Conservation (phyloP, 768 basidiomycete species). For the Suillus occidentalis region DNA sequence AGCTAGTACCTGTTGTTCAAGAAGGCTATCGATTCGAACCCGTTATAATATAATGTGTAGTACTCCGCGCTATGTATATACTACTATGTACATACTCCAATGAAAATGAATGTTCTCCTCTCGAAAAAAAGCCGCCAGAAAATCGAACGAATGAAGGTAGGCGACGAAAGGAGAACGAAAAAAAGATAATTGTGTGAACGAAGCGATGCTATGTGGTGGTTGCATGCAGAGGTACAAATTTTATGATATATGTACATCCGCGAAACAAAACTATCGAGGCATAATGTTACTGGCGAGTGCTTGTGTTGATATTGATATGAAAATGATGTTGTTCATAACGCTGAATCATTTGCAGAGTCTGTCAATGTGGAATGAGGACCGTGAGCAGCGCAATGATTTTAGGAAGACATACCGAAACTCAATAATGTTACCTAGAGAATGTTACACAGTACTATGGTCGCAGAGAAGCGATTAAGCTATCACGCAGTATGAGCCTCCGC, state of each 20-base stretch:
- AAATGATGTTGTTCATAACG: background rate
- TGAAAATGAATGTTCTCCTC: background rate
- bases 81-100: background rate
- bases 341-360: constrained; percentile 1
- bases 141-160: background rate
- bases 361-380: background rate
- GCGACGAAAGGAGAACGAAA: constrained; percentile 2
- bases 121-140: background rate
- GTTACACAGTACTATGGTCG: background rate
- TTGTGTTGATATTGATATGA: background rate
- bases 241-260: constrained; percentile 9
- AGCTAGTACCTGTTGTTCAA: background rate
- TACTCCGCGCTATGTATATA: background rate
- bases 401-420: background rate
- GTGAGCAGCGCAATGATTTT: background rate
- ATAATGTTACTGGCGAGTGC: constrained; percentile 1
- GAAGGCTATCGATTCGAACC: background rate
- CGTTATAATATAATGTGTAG: background rate
- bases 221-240: constrained; percentile 7
- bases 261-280: constrained; percentile 3
- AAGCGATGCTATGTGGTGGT: constrained; percentile 9
- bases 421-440: constrained; percentile 1
- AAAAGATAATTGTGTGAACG: constrained; percentile 2
- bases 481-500: constrained; percentile 11
- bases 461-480: constrained; percentile 6